Conservation (phyloP, 345 rosid species). For the Ceriops tagal region DNA sequence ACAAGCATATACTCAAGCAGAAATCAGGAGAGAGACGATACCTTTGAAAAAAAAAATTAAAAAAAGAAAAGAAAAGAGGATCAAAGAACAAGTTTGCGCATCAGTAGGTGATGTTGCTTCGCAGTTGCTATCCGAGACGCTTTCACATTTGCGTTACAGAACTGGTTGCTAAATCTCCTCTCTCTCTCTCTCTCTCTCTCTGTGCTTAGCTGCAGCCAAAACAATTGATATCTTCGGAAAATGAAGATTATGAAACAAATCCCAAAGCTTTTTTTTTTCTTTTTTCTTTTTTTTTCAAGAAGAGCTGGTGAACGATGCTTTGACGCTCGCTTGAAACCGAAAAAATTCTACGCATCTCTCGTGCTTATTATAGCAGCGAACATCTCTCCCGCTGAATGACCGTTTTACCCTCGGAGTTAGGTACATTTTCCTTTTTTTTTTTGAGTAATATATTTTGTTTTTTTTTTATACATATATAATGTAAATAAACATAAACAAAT, state of each 20-base stretch:
- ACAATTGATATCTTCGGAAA: neutral
- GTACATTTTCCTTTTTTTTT: neutral
- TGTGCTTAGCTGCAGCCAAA: neutral
- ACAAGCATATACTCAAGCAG: neutral
- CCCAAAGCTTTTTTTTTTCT: neutral
- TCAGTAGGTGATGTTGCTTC: neutral
- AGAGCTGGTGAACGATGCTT: neutral
- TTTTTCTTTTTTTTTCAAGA: too few relatives aligned
- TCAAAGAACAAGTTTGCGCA: neutral
- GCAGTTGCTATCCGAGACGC: neutral
- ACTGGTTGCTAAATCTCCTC: neutral
- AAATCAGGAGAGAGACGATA: neutral
- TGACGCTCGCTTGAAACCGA: too few relatives aligned
- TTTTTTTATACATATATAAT: neutral
- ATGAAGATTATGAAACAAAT: conserved; percentile 15
- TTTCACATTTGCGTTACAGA: neutral
- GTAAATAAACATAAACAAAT: too few relatives aligned
- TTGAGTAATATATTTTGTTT: neutral
- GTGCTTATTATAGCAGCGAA: too few relatives aligned
- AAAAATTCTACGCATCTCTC: too few relatives aligned
- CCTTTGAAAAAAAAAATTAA: neutral
- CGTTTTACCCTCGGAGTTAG: neutral
- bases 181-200: neutral
- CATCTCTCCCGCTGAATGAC: neutral
- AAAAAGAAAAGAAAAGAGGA: neutral